A percentile compares a stretch with the other conserved stretches of the same genome.
phyloP scores from a whole-genome alignment of 306 rosid genomes.

The Citrullus colocynthis region DNA sequence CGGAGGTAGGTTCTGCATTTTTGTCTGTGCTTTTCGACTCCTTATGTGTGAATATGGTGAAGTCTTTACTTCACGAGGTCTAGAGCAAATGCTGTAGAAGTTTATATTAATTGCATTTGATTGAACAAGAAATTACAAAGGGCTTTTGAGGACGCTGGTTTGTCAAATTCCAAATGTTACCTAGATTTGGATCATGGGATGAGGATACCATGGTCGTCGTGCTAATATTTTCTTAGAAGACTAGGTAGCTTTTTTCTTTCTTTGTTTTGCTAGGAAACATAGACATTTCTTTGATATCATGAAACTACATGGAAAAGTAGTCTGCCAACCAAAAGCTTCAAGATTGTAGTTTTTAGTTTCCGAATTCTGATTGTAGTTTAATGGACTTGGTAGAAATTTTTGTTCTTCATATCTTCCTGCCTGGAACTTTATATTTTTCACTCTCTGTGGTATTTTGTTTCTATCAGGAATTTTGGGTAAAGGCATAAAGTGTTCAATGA shows the following conservation, averaged over 20 bases:
- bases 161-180: neutral
- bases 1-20: conserved; percentile 17
- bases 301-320: neutral
- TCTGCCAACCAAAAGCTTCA: neutral
- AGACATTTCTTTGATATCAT: neutral
- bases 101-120: neutral
- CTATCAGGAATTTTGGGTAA: conserved; percentile 20
- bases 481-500: conserved; percentile 45
- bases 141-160: neutral
- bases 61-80: neutral
- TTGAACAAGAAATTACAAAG: neutral
- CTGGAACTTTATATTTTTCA: neutral
- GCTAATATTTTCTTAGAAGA: neutral
- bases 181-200: neutral
- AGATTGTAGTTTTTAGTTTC: neutral
- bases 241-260: no score
- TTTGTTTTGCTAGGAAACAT: neutral
- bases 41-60: neutral
- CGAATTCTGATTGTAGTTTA: neutral
- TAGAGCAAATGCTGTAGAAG: neutral
- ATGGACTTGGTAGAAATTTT: neutral
- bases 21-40: neutral
- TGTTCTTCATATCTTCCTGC: neutral
- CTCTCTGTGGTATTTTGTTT: conserved; percentile 1
- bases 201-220: neutral